These are phyloP conservation scores for Candida ascalaphidarum DNA, from an alignment of 805 yeast genomes.

Conservation along the genomic window DNA sequence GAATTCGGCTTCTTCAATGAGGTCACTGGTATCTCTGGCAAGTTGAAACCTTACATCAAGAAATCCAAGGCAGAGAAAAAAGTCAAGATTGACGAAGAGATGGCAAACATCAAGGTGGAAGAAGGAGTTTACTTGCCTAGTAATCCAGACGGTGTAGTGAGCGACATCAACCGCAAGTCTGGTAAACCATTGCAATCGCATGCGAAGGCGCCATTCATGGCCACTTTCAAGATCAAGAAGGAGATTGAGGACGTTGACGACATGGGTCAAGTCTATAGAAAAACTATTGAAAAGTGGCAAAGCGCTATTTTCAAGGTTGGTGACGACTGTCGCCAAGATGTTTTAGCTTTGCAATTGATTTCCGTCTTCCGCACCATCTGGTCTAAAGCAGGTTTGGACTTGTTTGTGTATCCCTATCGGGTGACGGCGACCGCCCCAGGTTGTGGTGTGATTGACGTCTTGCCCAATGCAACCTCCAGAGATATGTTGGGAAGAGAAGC, in stretches of 20 bases:
- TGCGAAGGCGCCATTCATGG: constrained; percentile 98
- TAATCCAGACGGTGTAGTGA: constrained; percentile 91
- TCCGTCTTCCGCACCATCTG: constrained; percentile 89
- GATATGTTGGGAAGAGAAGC: constrained; percentile 99
- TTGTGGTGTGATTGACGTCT: constrained; percentile 96
- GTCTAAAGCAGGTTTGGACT: constrained; percentile 80
- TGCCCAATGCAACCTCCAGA: constrained; percentile 90
- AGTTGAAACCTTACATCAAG: constrained; percentile 88
- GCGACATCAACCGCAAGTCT: constrained; percentile 84
- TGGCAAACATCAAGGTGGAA: constrained; percentile 64
- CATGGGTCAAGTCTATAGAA: constrained; percentile 18
- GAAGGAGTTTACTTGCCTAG: constrained; percentile 90
- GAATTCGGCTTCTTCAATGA: constrained; percentile 88
- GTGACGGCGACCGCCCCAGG: constrained; percentile 99
- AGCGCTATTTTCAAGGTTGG: constrained; percentile 98
- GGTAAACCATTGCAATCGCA: constrained; percentile 96
- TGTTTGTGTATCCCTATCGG: constrained; percentile 85
- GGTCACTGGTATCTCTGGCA: constrained; percentile 91
- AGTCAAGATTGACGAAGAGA: constrained; percentile 91
- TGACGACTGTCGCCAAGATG: constrained; percentile 98
- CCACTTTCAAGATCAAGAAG: constrained; percentile 78
- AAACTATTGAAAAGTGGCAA: constrained; percentile 66
- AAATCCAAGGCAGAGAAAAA: constrained; percentile 95
- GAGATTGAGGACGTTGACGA: constrained; percentile 40
- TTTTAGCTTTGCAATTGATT: constrained; percentile 83